These are phyloP conservation scores for Ilex paraguariensis DNA, from an alignment of 305 asterid genomes.

Conservation along the genomic window DNA sequence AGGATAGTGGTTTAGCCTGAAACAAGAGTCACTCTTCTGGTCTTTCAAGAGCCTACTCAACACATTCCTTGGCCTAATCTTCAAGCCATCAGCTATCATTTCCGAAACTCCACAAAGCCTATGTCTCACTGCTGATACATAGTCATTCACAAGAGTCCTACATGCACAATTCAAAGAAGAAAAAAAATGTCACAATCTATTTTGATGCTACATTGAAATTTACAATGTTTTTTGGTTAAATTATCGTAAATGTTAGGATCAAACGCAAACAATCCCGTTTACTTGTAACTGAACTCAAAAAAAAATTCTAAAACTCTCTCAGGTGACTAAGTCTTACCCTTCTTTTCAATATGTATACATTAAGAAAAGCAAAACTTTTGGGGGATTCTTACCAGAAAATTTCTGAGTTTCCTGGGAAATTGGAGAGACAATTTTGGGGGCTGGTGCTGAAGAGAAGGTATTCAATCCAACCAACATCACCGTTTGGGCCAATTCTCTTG, in stretches of 20 bases:
- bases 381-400: slow-evolving; percentile 1
- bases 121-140: slow-evolving; percentile 13
- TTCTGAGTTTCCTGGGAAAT: slow-evolving; percentile 1
- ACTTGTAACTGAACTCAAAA: too few species aligned
- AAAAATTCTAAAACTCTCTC: too few species aligned
- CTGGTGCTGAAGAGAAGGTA: slow-evolving; percentile 32
- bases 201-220: too few species aligned
- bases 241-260: too few species aligned
- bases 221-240: too few species aligned
- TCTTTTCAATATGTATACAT: too few species aligned
- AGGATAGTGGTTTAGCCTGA: slow-evolving; percentile 47
- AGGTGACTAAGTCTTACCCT: too few species aligned
- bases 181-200: background rate
- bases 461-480: slow-evolving; percentile 47
- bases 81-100: slow-evolving; percentile 27
- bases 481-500: slow-evolving; percentile 35
- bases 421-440: background rate
- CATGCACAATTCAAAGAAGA: background rate
- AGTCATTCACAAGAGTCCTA: slow-evolving; percentile 28
- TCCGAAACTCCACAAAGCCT: slow-evolving; percentile 33
- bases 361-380: too few species aligned
- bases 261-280: too few species aligned
- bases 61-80: slow-evolving; percentile 15
- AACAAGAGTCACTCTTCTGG: slow-evolving; percentile 30
- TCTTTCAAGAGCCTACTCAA: slow-evolving; percentile 27